Conservation (phyloP, 2,329 filamentous ascomycete genomes). For the Lecanicillium sp. region DNA sequence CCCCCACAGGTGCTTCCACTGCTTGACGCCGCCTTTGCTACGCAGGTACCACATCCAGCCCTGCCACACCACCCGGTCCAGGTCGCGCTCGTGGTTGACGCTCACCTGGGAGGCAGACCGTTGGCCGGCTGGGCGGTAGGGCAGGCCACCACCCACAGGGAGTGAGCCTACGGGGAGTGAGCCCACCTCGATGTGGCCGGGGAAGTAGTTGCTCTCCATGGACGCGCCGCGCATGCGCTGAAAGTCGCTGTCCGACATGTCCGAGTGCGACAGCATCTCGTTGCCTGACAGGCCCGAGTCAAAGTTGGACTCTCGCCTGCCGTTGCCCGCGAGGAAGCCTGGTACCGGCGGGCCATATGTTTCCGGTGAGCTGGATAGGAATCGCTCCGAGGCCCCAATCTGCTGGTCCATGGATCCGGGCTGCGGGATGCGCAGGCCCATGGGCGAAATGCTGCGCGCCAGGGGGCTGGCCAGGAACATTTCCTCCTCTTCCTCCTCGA, state of each 20-base stretch:
- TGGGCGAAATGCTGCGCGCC: constrained; percentile 37
- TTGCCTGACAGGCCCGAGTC: constrained; percentile 57
- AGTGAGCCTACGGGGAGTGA: constrained; percentile 6
- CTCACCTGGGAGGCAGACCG: constrained; percentile 59
- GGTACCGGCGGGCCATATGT: constrained; percentile 29
- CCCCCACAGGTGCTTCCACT: constrained; percentile 94
- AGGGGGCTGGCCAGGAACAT: constrained; percentile 65
- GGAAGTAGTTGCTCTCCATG: constrained; percentile 39
- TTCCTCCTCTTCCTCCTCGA: constrained; percentile 84
- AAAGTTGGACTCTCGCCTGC: constrained; percentile 50
- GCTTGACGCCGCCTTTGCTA: constrained; percentile 71
- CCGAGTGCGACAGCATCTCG: constrained; percentile 72
- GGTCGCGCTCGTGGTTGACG: constrained; percentile 53
- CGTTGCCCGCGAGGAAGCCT: constrained; percentile 22
- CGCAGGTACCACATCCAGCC: constrained; percentile 82
- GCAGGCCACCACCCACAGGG: constrained; percentile 2
- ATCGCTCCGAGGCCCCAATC: constrained; percentile 30
- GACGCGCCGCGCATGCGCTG: constrained; percentile 42
- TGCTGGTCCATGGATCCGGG: constrained; percentile 12
- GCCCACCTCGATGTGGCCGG: constrained; percentile 10
- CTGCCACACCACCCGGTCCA: constrained; percentile 88
- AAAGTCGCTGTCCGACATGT: constrained; percentile 68
- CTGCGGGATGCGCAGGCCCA: constrained; percentile 13
- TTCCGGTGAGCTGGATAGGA: constrained; percentile 56
- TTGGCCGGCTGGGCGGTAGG: constrained; percentile 16